Conservation (phyloP, 169 alveolate species). For the Ophryocystis elektroscirrha region DNA sequence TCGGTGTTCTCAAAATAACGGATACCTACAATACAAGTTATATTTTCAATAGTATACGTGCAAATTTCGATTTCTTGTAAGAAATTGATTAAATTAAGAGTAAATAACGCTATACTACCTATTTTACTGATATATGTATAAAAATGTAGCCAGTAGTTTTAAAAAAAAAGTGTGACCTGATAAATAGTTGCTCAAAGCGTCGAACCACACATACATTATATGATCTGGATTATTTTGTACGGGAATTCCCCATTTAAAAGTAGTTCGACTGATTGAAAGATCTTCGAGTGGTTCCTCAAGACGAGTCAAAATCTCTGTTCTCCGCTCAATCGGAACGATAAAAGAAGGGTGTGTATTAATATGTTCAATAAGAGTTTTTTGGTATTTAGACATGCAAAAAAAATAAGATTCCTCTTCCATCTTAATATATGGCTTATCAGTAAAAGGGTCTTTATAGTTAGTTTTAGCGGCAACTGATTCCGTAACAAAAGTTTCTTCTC, state of each 20-base stretch:
- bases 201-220: slow-evolving; percentile 86
- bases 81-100: neutral
- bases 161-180: too few relatives aligned
- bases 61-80: neutral
- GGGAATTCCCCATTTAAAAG: slow-evolving; percentile 71
- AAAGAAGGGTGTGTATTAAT: slow-evolving; percentile 32
- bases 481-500: slow-evolving; percentile 68
- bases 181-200: slow-evolving; percentile 61
- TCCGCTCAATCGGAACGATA: slow-evolving; percentile 40
- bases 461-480: slow-evolving; percentile 57
- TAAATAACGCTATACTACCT: too few relatives aligned
- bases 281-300: slow-evolving; percentile 51
- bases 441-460: slow-evolving; percentile 50
- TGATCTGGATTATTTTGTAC: slow-evolving; percentile 39
- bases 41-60: too few relatives aligned
- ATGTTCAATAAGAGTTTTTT: slow-evolving; percentile 36
- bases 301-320: slow-evolving; percentile 41
- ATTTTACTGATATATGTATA: too few relatives aligned
- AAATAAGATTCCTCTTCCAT: slow-evolving; percentile 64
- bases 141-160: too few relatives aligned
- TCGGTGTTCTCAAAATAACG: neutral
- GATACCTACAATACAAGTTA: neutral
- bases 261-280: slow-evolving; percentile 56
- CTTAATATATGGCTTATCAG: slow-evolving; percentile 42
- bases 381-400: slow-evolving; percentile 60